These are phyloP conservation scores for Penicillium sp. DNA, from an alignment of 2,329 filamentous ascomycete genomes.

Conservation along the genomic window DNA sequence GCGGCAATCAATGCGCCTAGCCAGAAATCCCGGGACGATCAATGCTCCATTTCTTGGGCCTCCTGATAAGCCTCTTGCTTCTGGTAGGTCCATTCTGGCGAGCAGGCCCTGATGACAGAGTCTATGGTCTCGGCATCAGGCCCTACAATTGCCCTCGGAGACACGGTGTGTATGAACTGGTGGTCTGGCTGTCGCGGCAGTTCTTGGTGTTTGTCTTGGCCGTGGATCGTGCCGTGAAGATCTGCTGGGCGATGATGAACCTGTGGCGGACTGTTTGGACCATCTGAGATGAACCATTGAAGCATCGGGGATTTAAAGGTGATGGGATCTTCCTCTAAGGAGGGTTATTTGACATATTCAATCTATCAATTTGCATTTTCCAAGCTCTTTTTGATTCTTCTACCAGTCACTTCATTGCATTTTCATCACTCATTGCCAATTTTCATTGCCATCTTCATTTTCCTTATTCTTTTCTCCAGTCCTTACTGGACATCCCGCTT, in stretches of 20 bases:
- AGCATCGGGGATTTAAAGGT: not conserved
- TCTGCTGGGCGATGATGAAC: conserved; percentile 9
- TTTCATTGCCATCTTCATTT: conserved; percentile 9
- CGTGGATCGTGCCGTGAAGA: conserved; percentile 9
- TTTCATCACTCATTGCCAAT: conserved; percentile 8
- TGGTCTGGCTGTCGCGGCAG: not conserved
- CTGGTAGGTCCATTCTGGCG: conserved; percentile 24
- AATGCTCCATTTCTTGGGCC: conserved; percentile 18
- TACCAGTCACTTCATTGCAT: not conserved
- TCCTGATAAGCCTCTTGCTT: conserved; percentile 19
- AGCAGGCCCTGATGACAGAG: not conserved
- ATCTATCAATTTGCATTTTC: not conserved
- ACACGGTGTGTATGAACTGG: not conserved
- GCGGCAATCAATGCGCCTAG: conserved; percentile 18
- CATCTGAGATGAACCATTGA: not conserved
- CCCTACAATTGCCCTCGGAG: conserved; percentile 1
- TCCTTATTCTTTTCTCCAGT: not conserved
- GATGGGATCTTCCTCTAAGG: not conserved
- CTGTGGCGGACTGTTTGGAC: conserved; percentile 10
- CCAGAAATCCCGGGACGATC: conserved; percentile 18
- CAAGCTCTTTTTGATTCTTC: not conserved
- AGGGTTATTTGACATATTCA: not conserved
- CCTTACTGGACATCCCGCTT: not conserved
- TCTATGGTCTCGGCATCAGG: conserved; percentile 4
- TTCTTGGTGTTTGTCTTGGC: conserved; percentile 30